Evolutionary conservation across 1,139 yeast genomes (phyloP).

Genomic region (Suhomyces kunorum): DNA sequence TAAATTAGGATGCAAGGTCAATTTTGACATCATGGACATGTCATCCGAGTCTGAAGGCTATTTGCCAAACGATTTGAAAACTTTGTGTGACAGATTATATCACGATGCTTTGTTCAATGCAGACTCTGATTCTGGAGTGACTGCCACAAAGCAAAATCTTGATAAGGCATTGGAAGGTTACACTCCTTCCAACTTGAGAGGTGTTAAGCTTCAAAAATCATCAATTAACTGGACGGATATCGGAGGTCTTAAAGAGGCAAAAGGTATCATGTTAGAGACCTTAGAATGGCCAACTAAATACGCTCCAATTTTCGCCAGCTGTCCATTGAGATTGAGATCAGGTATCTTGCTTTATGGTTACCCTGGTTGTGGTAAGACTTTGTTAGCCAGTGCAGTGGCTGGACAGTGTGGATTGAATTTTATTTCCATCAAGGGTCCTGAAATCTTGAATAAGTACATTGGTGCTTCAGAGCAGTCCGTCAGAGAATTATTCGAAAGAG

Average conservation of each 20-base stretch:
- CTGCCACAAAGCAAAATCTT: conserved; percentile 40
- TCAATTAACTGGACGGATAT: conserved; percentile 81
- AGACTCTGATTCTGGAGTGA: conserved; percentile 18
- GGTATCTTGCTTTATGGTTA: conserved; percentile 91
- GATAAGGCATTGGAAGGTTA: conserved; percentile 63
- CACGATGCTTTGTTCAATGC: conserved; percentile 57
- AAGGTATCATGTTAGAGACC: conserved; percentile 75
- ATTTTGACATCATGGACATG: conserved; percentile 66
- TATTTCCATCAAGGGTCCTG: conserved; percentile 95
- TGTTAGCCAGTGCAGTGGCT: conserved; percentile 91
- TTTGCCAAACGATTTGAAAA: conserved; percentile 77
- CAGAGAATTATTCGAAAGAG: conserved; percentile 89
- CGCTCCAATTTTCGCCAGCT: conserved; percentile 87
- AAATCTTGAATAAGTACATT: conserved; percentile 89
- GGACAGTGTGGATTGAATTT: conserved; percentile 93
- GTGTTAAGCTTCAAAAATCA: conserved; percentile 82
- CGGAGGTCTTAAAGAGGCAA: conserved; percentile 83
- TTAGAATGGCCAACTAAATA: conserved; percentile 97
- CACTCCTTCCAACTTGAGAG: conserved; percentile 80
- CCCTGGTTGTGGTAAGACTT: conserved; percentile 97
- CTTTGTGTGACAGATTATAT: conserved; percentile 70
- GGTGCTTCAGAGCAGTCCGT: conserved; percentile 98
- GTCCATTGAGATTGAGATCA: conserved; percentile 84
- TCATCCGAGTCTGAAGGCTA: conserved; percentile 87
- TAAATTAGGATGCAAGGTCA: conserved; percentile 31